Base-by-base conservation (phyloP, 805 yeast species). In the Nakazawaea ernobii region DNA sequence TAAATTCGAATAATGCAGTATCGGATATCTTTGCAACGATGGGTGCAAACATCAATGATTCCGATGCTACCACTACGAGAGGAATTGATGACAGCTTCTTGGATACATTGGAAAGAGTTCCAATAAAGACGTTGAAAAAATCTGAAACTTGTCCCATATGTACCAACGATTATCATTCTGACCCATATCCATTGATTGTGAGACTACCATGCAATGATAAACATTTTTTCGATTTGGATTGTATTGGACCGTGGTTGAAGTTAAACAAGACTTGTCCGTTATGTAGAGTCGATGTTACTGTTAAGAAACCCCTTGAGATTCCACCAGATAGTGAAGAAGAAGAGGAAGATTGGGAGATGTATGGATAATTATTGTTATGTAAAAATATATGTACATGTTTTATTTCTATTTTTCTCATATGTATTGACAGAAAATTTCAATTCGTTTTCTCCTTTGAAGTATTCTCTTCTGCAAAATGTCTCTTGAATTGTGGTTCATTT, bases 181-280 rank as follows among this genome's bases (percentile, higher is more conserved):
- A 89, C 59, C 69, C 79, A 40, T 82, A 84, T 57, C 96, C 97
- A 2, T 67, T 91, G 42, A 80, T 91, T 10, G 96, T 89, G 14
- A 70, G 75, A 54, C 70, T 91, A 26, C 84, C 83, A 3, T 91
- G 98, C 63, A 70, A 73, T 35, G 60, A 66, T 7, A 74, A 70
- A 33, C 98, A 91, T 62, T 74, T 74, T 37, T 91, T 86, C 63
- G 98, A 91, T 60, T 69, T 90, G 53, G 97, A 92, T 55, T 91
- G 97, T 61, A 81, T 92, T 35, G 84, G 85, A 0, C 94, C 95
- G 0, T 91, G 98, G 98, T 70, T 92, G 45, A 77, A 79, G 52
- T 69, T 80, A 44, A 80, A 84, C 55, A 68, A 76, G 1, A 84
- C 88, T 0, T 91, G 98, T 59, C 98, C 98, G 0, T 63, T 92